Percentiles rank a stretch among this genome's conserved stretches.
These are phyloP conservation scores for Colletotrichum sansevieriae DNA, from an alignment of 2,329 filamentous ascomycete species.

Conservation along the genomic window DNA sequence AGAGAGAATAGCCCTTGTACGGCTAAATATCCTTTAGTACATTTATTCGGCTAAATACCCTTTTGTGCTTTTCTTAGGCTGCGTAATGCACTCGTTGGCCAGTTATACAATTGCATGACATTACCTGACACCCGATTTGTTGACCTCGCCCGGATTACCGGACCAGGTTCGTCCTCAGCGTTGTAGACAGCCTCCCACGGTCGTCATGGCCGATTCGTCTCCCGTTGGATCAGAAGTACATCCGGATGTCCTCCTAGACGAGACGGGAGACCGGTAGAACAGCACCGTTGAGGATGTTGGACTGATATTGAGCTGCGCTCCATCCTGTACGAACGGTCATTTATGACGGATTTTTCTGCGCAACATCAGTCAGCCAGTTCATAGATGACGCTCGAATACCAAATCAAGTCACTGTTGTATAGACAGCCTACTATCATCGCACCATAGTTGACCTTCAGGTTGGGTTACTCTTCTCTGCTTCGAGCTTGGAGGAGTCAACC, in stretches of 20 bases:
- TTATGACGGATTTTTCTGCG: too few species aligned
- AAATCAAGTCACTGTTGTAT: too few species aligned
- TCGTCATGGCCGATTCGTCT: background rate
- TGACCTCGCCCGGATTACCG: too few species aligned
- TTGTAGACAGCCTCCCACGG: background rate
- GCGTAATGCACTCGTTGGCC: conserved; percentile 1
- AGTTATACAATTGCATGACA: background rate
- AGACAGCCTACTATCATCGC: too few species aligned
- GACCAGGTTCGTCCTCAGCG: background rate
- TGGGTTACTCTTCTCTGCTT: too few species aligned
- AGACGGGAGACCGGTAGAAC: background rate
- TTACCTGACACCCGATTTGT: background rate
- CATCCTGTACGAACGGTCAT: background rate
- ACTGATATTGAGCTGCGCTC: background rate
- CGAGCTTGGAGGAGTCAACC: conserved; percentile 7
- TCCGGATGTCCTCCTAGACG: conserved; percentile 21
- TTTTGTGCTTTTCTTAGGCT: background rate
- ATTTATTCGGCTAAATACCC: too few species aligned
- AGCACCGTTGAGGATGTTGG: background rate
- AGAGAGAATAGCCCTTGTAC: background rate
- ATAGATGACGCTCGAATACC: too few species aligned
- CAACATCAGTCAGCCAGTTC: too few species aligned
- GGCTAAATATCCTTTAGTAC: too few species aligned
- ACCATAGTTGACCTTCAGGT: too few species aligned
- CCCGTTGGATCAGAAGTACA: conserved; percentile 27